Evolutionary conservation across 768 basidiomycete genomes (phyloP).

Genomic region (Lactarius vividus): DNA sequence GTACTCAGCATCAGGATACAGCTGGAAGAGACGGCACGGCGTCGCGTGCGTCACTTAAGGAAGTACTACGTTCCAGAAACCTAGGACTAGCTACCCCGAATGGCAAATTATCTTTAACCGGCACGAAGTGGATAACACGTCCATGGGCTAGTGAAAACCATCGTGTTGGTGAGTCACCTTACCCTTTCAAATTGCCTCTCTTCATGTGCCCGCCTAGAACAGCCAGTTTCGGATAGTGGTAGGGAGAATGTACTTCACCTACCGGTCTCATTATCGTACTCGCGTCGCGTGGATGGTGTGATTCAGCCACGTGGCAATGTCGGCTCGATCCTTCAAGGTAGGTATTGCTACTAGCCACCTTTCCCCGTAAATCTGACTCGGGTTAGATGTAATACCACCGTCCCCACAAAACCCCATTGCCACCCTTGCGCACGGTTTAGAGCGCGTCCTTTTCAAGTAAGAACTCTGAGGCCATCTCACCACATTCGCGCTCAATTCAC

Average conservation of each 20-base stretch:
- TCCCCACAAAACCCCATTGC: slow-evolving; percentile 56
- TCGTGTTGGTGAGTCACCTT: slow-evolving; percentile 5
- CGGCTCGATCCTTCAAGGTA: slow-evolving; percentile 25
- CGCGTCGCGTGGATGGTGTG: slow-evolving; percentile 29
- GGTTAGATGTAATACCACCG: slow-evolving; percentile 44
- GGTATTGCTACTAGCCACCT: background rate
- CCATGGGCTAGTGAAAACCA: background rate
- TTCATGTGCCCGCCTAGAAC: slow-evolving; percentile 10
- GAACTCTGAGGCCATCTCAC: slow-evolving; percentile 26
- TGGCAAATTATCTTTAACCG: background rate
- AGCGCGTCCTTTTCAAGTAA: slow-evolving; percentile 75
- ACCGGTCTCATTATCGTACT: slow-evolving; percentile 12
- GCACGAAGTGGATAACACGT: background rate
- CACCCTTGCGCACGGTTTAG: slow-evolving; percentile 60
- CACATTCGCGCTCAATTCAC: slow-evolving; percentile 7
- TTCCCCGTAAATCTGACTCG: background rate
- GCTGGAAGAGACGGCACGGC: background rate
- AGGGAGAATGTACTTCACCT: background rate
- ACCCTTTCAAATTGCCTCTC: background rate
- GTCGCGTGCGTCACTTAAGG: background rate
- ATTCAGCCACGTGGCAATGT: slow-evolving; percentile 19
- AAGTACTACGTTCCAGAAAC: background rate
- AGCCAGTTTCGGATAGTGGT: background rate
- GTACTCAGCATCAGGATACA: background rate
- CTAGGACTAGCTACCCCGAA: background rate